Conservation (phyloP, 2,329 filamentous ascomycete genomes). For the Alternaria sp. region DNA sequence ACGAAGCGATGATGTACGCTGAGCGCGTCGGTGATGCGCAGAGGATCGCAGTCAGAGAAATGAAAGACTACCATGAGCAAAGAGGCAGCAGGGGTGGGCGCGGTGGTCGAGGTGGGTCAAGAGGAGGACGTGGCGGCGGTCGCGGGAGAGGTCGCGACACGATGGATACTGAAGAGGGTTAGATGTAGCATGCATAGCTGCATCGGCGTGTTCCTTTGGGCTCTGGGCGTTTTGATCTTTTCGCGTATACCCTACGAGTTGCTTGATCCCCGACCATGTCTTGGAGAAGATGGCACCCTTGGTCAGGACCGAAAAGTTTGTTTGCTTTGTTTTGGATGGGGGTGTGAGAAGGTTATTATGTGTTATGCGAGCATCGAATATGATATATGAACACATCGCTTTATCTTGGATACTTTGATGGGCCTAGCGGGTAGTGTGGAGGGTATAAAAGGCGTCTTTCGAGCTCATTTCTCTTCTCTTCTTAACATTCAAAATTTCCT, state of each 20-base stretch:
- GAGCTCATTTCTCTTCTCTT: background rate
- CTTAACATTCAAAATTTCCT: background rate
- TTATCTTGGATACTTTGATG: background rate
- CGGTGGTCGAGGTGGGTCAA: conserved; percentile 44
- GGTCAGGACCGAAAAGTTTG: conserved; percentile 3
- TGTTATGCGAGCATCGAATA: background rate
- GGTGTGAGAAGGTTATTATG: background rate
- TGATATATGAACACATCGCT: background rate
- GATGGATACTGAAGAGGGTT: conserved; percentile 80
- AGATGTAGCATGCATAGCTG: rapidly evolving
- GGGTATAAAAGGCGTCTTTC: background rate
- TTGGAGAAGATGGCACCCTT: conserved; percentile 8
- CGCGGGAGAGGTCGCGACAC: conserved; percentile 63
- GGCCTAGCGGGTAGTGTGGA: background rate
- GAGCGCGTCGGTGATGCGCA: conserved; percentile 83
- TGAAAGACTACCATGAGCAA: conserved; percentile 80
- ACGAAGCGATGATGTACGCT: conserved; percentile 84
- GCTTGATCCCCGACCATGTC: conserved; percentile 5
- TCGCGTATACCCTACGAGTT: conserved; percentile 11
- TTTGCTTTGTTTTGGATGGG: background rate
- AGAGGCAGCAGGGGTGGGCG: conserved; percentile 61
- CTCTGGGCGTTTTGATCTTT: background rate
- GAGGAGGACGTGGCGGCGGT: conserved; percentile 19
- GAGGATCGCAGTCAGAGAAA: conserved; percentile 75
- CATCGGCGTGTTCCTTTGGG: too few species aligned